Base-by-base conservation (phyloP, 257 asterid genomes). In the Nicotiana benthamiana region DNA sequence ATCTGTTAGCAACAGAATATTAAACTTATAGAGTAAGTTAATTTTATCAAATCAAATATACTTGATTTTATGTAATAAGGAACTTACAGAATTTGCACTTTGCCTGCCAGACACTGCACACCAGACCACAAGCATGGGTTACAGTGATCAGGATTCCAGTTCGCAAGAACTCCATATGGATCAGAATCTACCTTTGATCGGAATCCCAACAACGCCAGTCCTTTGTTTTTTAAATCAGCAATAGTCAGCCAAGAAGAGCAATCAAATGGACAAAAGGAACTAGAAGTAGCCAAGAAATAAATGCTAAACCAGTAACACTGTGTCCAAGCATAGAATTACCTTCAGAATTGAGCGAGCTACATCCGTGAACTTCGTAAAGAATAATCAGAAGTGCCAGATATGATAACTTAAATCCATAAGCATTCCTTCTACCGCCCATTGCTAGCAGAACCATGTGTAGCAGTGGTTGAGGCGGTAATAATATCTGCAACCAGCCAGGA, bases 41-140 rank as follows among this genome's bases (percentile, higher is more conserved):
- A 40, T 40, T 56, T 60, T 57, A 53, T 76, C 30, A 20, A 52
- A 51, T 53, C 2, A 8, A 30, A 51, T 40, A 65, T 0, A 76
- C 2, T 5, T 20, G 7, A 9, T 10, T 1, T 7, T 10, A 56
- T 7, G 66, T 48, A 78, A 59, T 54, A 20, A 62, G 79, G 82
- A 9, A 87, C 99, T 93, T 89, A 95, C 99, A 95, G 83, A 75
- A 61, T 80, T 83, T 86, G 85, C 84, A 95, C 99, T 85, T 86
- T 80, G 22, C 94, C 93, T 30, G 85, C 94, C 46, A 83, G 83
- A 79, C 98, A 95, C 57, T 86, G 89, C 52, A 93, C 84, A 56
- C 98, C 99, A 2, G 88, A 86, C 99, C 99, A 95, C 85, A 77
- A 78, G 85, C 99, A 95, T 6, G 97, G 97, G 80, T 90, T 88